These are phyloP conservation scores for Xylariales sp. DNA, from an alignment of 2,329 filamentous ascomycete genomes.

Conservation along the genomic window DNA sequence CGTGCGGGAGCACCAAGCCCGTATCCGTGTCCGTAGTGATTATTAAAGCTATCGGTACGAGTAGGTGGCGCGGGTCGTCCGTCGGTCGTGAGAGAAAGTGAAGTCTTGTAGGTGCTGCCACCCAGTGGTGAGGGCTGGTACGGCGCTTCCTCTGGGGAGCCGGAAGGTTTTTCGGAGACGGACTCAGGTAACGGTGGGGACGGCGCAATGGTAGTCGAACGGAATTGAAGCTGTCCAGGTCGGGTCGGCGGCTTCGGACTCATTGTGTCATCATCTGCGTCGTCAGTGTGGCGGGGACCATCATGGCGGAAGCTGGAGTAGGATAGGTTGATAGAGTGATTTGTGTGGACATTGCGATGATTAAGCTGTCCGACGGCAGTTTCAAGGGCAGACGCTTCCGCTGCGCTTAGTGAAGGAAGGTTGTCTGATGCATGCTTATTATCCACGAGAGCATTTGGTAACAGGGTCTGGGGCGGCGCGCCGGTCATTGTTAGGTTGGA, in stretches of 20 bases:
- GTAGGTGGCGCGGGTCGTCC: conserved; percentile 20
- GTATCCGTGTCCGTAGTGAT: conserved; percentile 28
- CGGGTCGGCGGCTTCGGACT: conserved; percentile 15
- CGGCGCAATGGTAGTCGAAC: conserved; percentile 34
- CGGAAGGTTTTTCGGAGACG: conserved; percentile 13
- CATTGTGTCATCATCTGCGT: conserved; percentile 11
- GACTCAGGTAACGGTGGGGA: conserved; percentile 27
- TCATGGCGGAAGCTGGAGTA: conserved; percentile 13
- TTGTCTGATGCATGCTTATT: conserved; percentile 13
- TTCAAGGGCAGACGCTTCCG: conserved; percentile 16
- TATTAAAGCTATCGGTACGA: conserved; percentile 32
- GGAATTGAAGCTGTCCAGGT: conserved; percentile 27
- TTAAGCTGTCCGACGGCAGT: conserved; percentile 21
- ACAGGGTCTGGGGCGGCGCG: conserved; percentile 19
- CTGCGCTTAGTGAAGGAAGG: conserved; percentile 12
- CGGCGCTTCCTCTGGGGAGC: conserved; percentile 13
- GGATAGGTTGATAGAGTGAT: conserved; percentile 16
- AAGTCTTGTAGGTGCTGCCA: conserved; percentile 13
- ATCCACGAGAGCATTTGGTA: conserved; percentile 20
- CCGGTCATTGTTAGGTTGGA: conserved; percentile 24
- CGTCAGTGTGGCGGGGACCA: conserved; percentile 11
- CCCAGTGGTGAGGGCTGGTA: conserved; percentile 16
- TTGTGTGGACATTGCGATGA: conserved; percentile 20
- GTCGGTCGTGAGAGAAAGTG: conserved; percentile 36
- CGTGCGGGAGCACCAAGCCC: conserved; percentile 18